Conservation (phyloP, 2,329 filamentous ascomycete species). For the Orbilia javanica region DNA sequence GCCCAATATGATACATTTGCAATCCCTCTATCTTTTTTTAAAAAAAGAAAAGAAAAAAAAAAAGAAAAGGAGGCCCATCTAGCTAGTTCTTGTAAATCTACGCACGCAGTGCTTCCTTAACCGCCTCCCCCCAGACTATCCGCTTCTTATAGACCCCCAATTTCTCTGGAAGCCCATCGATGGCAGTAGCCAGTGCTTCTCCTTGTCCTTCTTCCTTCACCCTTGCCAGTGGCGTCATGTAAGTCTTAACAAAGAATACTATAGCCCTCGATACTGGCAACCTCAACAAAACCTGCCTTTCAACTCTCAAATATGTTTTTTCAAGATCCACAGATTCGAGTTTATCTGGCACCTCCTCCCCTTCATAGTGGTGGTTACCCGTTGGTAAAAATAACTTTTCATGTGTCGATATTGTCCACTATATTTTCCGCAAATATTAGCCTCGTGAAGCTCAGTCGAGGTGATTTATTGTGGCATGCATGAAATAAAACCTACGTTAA, state of each 20-base stretch:
- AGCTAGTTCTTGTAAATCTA: neutral
- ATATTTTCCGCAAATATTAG: neutral
- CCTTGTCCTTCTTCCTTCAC: conserved; percentile 70
- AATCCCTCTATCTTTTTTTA: no score
- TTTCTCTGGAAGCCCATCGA: conserved; percentile 71
- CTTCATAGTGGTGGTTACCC: conserved; percentile 64
- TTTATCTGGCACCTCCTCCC: conserved; percentile 63
- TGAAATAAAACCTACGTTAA: conserved; percentile 68
- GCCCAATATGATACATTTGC: neutral
- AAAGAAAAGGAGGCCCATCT: no score
- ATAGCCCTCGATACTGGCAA: conserved; percentile 68
- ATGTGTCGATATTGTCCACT: conserved; percentile 70
- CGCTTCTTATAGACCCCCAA: conserved; percentile 71
- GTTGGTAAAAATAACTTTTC: conserved; percentile 64
- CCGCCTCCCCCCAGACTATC: conserved; percentile 68
- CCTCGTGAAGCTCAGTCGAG: neutral
- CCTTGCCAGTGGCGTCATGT: conserved; percentile 67
- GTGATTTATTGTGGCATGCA: no score
- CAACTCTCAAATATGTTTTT: conserved; percentile 66
- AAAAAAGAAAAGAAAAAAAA: no score
- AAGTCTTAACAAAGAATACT: conserved; percentile 72
- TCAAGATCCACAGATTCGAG: conserved; percentile 56
- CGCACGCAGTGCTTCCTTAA: conserved; percentile 68
- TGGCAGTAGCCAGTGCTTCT: conserved; percentile 68
- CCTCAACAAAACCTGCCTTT: conserved; percentile 70